Conservation (phyloP, 805 yeast genomes). For the Candida morakotiae region DNA sequence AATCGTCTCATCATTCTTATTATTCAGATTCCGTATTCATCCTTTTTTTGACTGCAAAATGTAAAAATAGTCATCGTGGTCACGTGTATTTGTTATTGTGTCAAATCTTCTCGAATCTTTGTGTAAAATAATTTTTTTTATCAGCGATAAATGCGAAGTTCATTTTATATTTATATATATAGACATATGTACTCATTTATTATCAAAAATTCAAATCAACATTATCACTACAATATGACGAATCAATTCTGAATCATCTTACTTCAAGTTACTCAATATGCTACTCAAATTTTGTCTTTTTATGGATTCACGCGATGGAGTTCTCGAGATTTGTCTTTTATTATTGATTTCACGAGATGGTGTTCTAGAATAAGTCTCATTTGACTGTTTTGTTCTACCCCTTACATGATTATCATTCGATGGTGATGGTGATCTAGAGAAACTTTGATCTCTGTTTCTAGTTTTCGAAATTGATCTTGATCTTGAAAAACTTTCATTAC, state of each 20-base stretch:
- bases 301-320: slow-evolving; percentile 1
- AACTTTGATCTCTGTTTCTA: slow-evolving; percentile 10
- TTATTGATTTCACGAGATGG: neutral
- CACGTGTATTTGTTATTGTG: neutral
- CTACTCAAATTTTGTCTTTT: neutral
- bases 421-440: slow-evolving; percentile 10
- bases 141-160: neutral
- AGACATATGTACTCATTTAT: too few relatives aligned
- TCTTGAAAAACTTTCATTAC: slow-evolving; percentile 16
- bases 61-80: too few relatives aligned
- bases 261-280: neutral
- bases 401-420: slow-evolving; percentile 16
- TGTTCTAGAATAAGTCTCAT: slow-evolving; percentile 8
- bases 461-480: slow-evolving; percentile 14
- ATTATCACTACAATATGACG: too few relatives aligned
- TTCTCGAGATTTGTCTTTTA: slow-evolving; percentile 8
- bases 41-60: slow-evolving; percentile 1
- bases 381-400: slow-evolving; percentile 11
- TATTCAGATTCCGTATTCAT: too few relatives aligned
- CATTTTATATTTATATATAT: neutral
- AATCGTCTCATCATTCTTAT: too few relatives aligned
- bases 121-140: neutral
- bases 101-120: neutral
- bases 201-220: too few relatives aligned
- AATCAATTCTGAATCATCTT: too few relatives aligned